phyloP scores from a whole-genome alignment of 345 rosid genomes.

The Euclidium syriacum region DNA sequence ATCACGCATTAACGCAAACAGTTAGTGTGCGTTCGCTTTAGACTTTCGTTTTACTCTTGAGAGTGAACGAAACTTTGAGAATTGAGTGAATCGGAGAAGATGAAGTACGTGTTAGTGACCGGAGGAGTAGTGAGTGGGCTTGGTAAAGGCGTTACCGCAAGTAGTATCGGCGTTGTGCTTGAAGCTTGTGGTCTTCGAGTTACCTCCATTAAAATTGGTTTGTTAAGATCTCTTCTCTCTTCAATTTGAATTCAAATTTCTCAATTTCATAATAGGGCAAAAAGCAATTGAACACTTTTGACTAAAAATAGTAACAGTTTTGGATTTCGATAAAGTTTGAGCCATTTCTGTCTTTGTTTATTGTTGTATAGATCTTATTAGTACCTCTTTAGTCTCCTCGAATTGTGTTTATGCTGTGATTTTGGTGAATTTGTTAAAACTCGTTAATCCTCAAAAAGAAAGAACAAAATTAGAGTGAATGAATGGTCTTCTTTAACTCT shows the following conservation, averaged over 20 bases:
- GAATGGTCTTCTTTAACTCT: too few relatives aligned
- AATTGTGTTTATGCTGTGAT: too few relatives aligned
- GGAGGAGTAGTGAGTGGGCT: conserved; percentile 99
- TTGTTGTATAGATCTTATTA: background rate
- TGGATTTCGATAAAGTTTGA: background rate
- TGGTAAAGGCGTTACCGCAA: conserved; percentile 96
- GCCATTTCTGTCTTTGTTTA: background rate
- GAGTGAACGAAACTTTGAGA: background rate
- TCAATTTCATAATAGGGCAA: too few relatives aligned
- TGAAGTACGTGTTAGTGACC: conserved; percentile 92
- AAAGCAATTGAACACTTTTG: background rate
- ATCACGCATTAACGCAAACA: conserved; percentile 45
- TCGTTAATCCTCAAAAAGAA: too few relatives aligned
- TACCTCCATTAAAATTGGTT: conserved; percentile 95
- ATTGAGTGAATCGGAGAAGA: conserved; percentile 25
- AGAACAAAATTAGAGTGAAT: too few relatives aligned
- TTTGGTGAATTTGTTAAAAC: too few relatives aligned
- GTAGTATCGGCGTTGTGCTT: conserved; percentile 95
- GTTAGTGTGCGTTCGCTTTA: conserved; percentile 30
- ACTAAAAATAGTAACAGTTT: conserved; percentile 3
- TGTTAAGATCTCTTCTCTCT: conserved; percentile 36
- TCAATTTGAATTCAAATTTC: background rate
- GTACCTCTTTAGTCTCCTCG: too few relatives aligned
- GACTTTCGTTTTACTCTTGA: background rate
- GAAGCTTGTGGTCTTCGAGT: conserved; percentile 93